Percentiles rank a stretch among this genome's conserved stretches.
Evolutionary conservation across 2,329 filamentous ascomycete species (phyloP).

Genomic region (Ceratocystis smalleyi): DNA sequence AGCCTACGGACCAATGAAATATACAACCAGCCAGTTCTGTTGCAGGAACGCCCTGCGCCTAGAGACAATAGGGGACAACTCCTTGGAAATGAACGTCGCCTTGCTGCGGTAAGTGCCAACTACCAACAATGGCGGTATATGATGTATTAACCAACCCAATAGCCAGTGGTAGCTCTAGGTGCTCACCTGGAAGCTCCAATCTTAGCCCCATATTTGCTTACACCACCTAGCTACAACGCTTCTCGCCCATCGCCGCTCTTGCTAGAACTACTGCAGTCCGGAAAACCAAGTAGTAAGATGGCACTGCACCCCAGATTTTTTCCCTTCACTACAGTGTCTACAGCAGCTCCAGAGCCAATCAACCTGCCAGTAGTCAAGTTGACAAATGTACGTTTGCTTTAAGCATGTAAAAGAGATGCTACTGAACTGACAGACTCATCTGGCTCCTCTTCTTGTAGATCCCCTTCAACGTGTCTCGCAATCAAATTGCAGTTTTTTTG

Average conservation of each 20-base stretch:
- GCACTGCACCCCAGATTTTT: slow-evolving; percentile 29
- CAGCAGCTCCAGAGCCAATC: slow-evolving; percentile 20
- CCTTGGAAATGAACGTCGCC: background rate
- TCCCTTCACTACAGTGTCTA: slow-evolving; percentile 31
- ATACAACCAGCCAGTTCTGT: background rate
- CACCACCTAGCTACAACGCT: background rate
- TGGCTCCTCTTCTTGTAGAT: slow-evolving; percentile 28
- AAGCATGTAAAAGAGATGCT: too few relatives aligned
- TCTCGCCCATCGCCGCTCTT: slow-evolving; percentile 4
- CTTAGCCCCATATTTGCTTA: background rate
- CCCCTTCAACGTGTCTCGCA: slow-evolving; percentile 37
- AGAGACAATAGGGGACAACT: background rate
- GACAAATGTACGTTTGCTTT: slow-evolving; percentile 30
- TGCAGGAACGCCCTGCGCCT: background rate
- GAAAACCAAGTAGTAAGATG: slow-evolving; percentile 24
- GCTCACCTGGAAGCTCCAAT: background rate
- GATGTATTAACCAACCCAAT: background rate
- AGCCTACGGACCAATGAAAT: background rate
- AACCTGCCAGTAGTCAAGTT: slow-evolving; percentile 34
- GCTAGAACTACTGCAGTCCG: slow-evolving; percentile 14
- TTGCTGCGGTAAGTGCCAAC: background rate
- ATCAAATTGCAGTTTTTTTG: slow-evolving; percentile 43
- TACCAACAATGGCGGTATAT: background rate
- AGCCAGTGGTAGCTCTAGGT: background rate
- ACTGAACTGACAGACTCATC: slow-evolving; percentile 12